Base-by-base conservation (phyloP, 2,329 filamentous ascomycete species). In the Scedosporium aurantiacum region DNA sequence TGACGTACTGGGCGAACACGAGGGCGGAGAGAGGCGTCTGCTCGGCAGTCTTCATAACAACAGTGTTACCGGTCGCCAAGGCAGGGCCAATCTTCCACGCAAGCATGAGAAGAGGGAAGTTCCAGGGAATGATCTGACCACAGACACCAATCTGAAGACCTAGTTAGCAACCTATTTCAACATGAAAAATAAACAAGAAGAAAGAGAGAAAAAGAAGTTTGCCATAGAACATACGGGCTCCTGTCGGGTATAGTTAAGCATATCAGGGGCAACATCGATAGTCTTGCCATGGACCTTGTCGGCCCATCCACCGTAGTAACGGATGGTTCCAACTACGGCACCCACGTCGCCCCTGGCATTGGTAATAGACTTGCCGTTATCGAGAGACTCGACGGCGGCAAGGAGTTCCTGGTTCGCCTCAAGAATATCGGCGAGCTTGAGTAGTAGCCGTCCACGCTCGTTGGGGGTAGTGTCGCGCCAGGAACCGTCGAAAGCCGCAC, bases 271-370 rank as follows among this genome's bases (percentile, higher is more conserved):
- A 67, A 90, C 89, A 69, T 95, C 89, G 66, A 94, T 86, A 62
- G 91, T 90, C 80, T 92, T 91, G 75, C 91, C 91, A 75, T 86
- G 82, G 66, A 94, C 87, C 85, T 96, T 96, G 81, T 96, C 91
- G 69, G 91, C 89, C 86, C 88, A 96, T 64, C 91, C 91, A 70
- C 83, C 91, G 69, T 76, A 77, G 72, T 77, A 97, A 75, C 91
- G 85, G 70, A 97, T 75, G 76, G 83, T 87, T 70, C 81, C 86
- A 66, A 83, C 79, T 63, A 86, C 86, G 67, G 83, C 82, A 61
- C 74, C 77, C 50, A 96, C 81, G 71, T 96, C 91, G 43, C 85
- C 88, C 71, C 85, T 88, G 64, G 90, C 87, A 82, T 90, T 84
- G 70, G 71, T 80, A 72, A 91, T 83, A 65, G 88, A 85, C 82